phyloP scores from a whole-genome alignment of 1,284 basidiomycete species.

The Leccinum subfulvum region DNA sequence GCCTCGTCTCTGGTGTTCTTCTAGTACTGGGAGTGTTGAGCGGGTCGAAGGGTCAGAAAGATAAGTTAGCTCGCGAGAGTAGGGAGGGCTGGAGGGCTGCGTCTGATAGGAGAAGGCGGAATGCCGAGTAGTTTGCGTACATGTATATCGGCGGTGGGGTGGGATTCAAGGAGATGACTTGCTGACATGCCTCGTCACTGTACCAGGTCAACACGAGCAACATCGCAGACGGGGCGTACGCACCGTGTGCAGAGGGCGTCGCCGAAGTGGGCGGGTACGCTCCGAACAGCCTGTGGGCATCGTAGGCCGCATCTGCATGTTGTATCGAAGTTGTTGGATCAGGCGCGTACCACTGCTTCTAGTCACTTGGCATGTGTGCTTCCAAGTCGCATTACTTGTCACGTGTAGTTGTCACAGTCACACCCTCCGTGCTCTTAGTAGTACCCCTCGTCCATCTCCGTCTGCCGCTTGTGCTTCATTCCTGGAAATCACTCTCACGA shows the following conservation, averaged over 20 bases:
- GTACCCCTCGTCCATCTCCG: constrained; percentile 55
- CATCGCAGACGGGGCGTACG: constrained; percentile 13
- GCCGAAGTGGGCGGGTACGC: constrained; percentile 69
- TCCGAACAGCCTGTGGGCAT: constrained; percentile 60
- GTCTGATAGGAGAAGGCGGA: constrained; percentile 33
- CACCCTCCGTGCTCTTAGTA: constrained; percentile 47
- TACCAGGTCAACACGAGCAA: constrained; percentile 16
- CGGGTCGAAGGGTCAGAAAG: too few species aligned
- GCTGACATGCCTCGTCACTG: constrained; percentile 64
- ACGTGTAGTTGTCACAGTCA: constrained; percentile 27
- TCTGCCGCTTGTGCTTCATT: constrained; percentile 68
- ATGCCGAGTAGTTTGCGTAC: constrained; percentile 54
- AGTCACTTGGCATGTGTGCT: background rate
- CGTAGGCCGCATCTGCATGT: constrained; percentile 46
- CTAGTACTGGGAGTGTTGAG: too few species aligned
- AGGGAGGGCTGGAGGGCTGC: constrained; percentile 18
- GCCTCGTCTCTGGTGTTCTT: too few species aligned
- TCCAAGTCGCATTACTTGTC: constrained; percentile 7
- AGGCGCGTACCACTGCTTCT: constrained; percentile 18
- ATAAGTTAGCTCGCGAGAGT: constrained; percentile 33
- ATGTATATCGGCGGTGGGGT: constrained; percentile 59
- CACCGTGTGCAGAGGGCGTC: constrained; percentile 68
- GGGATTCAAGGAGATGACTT: constrained; percentile 47
- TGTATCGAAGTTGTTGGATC: constrained; percentile 11
- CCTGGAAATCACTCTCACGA: constrained; percentile 66